A percentile compares a stretch with the other conserved stretches of the same genome.
Conservation (phyloP, 2,329 filamentous ascomycete genomes). For the Fusarium dlaminii region DNA sequence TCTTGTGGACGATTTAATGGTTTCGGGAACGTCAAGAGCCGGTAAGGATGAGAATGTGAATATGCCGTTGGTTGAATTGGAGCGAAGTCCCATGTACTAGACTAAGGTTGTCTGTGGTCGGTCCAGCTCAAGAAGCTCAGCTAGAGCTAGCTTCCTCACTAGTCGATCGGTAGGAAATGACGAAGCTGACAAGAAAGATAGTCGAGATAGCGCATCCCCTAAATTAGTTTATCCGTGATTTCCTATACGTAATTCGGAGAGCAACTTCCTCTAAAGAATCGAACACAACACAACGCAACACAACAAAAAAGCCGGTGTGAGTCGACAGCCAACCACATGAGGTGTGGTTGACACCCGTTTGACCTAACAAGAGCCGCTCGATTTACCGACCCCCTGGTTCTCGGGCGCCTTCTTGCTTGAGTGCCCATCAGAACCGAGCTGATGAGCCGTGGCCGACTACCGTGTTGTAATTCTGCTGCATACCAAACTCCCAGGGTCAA, state of each 20-base stretch:
- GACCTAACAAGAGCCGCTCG: constrained; percentile 5
- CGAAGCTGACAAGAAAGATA: background rate
- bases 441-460: background rate
- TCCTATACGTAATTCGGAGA: background rate
- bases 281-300: background rate
- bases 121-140: background rate
- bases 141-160: background rate
- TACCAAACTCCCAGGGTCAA: background rate
- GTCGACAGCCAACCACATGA: background rate
- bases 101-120: background rate
- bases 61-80: background rate
- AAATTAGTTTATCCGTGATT: background rate
- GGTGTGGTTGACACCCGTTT: background rate
- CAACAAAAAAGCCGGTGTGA: background rate
- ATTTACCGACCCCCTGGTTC: constrained; percentile 27
- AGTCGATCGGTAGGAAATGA: constrained; percentile 4
- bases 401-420: background rate
- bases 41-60: background rate
- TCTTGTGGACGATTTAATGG: background rate
- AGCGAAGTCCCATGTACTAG: background rate
- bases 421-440: background rate
- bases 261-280: background rate
- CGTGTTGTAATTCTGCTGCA: background rate
- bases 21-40: constrained; percentile 4
- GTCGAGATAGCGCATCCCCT: background rate